These are phyloP conservation scores for Przewalskia tangutica DNA, from an alignment of 257 asterid species.

Conservation along the genomic window DNA sequence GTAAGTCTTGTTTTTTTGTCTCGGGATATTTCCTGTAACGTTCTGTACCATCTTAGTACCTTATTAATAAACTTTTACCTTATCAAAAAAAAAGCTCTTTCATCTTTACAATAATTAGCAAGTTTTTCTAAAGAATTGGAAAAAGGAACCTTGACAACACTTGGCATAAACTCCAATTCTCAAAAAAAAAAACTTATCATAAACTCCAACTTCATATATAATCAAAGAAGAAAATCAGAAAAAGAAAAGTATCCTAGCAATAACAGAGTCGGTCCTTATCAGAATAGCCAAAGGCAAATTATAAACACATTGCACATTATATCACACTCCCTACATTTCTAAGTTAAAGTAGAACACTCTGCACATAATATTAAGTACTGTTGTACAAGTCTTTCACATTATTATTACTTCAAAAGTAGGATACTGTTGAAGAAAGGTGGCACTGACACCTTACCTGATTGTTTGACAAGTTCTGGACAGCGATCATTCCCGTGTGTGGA, in stretches of 20 bases:
- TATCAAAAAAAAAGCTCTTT: background rate
- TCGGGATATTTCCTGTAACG: too few species aligned
- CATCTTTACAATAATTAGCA: background rate
- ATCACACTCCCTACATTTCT: background rate
- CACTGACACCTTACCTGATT: slow-evolving; percentile 46
- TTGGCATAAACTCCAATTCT: too few species aligned
- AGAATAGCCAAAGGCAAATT: too few species aligned
- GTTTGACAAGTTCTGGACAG: slow-evolving; percentile 81
- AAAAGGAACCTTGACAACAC: background rate
- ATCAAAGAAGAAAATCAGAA: background rate
- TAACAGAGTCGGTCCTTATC: background rate
- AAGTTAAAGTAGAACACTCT: background rate
- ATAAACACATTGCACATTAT: background rate
- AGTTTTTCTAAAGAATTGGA: background rate
- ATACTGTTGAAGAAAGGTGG: too few species aligned
- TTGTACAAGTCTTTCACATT: too few species aligned
- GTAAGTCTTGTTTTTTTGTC: too few species aligned
- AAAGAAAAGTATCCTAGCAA: background rate
- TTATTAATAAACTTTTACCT: too few species aligned
- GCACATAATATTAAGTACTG: too few species aligned
- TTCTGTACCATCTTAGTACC: too few species aligned
- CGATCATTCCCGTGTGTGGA: slow-evolving; percentile 83
- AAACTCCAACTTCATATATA: background rate
- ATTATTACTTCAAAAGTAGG: too few species aligned
- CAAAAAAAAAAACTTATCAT: too few species aligned